phyloP scores from a whole-genome alignment of 2,329 filamentous ascomycete genomes.

The Arachnopeziza araneosa region DNA sequence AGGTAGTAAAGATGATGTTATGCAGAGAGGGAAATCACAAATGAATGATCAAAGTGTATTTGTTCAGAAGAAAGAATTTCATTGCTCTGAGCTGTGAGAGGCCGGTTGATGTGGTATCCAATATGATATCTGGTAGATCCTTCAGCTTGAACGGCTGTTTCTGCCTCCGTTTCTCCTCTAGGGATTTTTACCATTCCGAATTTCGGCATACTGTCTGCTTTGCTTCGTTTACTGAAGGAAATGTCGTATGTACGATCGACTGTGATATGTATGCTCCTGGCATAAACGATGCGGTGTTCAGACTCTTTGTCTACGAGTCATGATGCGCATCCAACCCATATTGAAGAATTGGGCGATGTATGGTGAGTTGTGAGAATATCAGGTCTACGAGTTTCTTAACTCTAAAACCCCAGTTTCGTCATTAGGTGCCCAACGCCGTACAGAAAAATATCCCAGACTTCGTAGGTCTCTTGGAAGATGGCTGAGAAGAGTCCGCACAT shows the following conservation, averaged over 20 bases:
- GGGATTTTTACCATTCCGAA: neutral
- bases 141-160: no score
- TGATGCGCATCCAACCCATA: neutral
- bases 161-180: neutral
- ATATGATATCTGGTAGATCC: no score
- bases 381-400: neutral
- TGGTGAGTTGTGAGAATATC: neutral
- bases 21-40: no score
- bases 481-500: slow-evolving; percentile 21
- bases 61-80: no score
- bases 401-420: slow-evolving; percentile 7
- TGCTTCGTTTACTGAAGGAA: neutral
- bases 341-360: neutral
- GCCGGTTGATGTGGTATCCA: no score
- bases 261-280: neutral
- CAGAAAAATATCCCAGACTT: slow-evolving; percentile 22
- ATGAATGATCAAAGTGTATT: no score
- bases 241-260: neutral
- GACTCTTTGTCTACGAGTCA: neutral
- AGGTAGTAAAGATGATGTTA: no score
- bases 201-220: neutral
- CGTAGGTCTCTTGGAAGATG: slow-evolving; percentile 21
- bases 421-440: slow-evolving; percentile 14
- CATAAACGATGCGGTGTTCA: neutral
- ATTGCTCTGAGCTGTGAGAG: no score